These are phyloP conservation scores for Metarhizium guizhouense DNA, from an alignment of 2,329 filamentous ascomycete genomes.

Conservation along the genomic window DNA sequence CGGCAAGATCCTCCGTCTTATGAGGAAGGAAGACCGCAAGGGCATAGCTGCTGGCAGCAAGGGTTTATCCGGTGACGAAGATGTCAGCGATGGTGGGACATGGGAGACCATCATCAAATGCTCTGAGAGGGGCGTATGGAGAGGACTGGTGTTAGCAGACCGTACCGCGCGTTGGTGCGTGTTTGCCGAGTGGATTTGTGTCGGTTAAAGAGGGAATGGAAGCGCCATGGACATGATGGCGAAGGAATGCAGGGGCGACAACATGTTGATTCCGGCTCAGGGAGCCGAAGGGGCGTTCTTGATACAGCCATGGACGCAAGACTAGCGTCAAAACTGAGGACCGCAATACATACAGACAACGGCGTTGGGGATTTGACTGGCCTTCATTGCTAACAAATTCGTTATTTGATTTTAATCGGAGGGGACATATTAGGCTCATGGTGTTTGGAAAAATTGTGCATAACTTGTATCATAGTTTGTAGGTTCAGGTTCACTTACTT, in stretches of 20 bases:
- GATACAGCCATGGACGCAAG: background rate
- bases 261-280: background rate
- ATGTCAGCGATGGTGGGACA: slow-evolving; percentile 58
- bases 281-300: background rate
- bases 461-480: slow-evolving; percentile 1
- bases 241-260: background rate
- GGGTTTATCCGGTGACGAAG: slow-evolving; percentile 38
- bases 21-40: slow-evolving; percentile 66
- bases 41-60: slow-evolving; percentile 38
- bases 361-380: background rate
- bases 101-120: slow-evolving; percentile 93
- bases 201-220: slow-evolving; percentile 18
- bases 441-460: slow-evolving; percentile 4
- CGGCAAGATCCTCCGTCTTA: slow-evolving; percentile 86
- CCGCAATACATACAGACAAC: background rate
- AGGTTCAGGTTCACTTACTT: background rate
- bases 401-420: background rate
- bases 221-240: background rate
- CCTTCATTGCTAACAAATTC: background rate
- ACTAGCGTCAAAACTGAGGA: background rate
- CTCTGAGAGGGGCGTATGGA: slow-evolving; percentile 72
- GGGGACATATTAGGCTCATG: background rate
- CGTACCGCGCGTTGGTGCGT: slow-evolving; percentile 82
- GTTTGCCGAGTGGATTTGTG: slow-evolving; percentile 78
- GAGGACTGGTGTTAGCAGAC: slow-evolving; percentile 74